Evolutionary conservation across 23 red algal species (phyloP), one percentile per base, ranked within the genome.

Genomic region (Cyanidium caldarium): DNA sequence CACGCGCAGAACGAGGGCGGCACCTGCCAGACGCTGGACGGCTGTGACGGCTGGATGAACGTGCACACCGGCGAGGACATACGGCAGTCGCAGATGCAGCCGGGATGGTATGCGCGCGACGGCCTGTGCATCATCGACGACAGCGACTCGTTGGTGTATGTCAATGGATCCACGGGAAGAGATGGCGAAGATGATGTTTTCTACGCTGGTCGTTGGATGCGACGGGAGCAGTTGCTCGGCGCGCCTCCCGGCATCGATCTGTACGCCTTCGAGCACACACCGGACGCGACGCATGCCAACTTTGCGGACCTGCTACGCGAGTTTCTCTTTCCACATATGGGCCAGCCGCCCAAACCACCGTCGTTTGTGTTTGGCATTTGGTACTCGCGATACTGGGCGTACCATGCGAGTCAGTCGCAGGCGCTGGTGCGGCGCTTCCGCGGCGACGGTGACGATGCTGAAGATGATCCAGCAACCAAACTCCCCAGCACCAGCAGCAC

Each of bases 361-460:
- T 17, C 23, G 2, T 35, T 30, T 10, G 41, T 46, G 14, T 46
- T 75, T 38, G 70, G 70, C 5, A 46, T 39, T 34, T 75, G 70
- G 70, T 75, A 37, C 34, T 75, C 39, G 1, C 37, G 70, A 17
- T 75, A 75, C 58, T 75, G 70, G 70, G 31, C 45, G 34, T 75
- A 75, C 38, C 36, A 23, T 35, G 40, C 38, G 41, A n/a, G 23
- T 1, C 35, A 75, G 38, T 46, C 43, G 30, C 30, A 46, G 15
- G 58, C 1, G 1, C 42, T 75, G 0, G 16, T 75, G 5, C 70
- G 14, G 13, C 37, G 58, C 2, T 75, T 75, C 38, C 35, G 43
- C 30, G 43, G 43, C 17, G 41, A 44, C 41, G 13, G 13, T 13
- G 19, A 16, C 10, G 51, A 61, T 5, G 10, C 10, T 5, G 13